Conservation (phyloP, 169 alveolate genomes). For the Besnoitia besnoiti region DNA sequence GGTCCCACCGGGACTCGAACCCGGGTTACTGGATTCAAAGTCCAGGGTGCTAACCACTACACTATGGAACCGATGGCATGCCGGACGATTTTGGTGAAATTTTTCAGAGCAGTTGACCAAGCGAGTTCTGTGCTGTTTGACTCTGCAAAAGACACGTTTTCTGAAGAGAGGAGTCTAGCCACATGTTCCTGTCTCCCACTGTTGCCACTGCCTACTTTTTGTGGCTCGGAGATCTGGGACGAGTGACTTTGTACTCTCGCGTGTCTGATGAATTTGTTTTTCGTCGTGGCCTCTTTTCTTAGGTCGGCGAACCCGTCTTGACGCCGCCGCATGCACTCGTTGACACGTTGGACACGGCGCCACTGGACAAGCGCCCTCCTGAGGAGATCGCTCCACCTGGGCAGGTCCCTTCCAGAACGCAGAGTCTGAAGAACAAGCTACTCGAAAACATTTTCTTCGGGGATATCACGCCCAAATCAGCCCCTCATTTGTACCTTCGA, state of each 20-base stretch:
- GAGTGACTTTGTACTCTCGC: too few relatives aligned
- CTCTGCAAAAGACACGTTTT: too few relatives aligned
- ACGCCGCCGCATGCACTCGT: conserved; percentile 7
- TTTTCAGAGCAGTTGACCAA: too few relatives aligned
- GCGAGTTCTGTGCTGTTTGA: too few relatives aligned
- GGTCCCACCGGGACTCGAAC: conserved; percentile 69
- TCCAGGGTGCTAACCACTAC: conserved; percentile 73
- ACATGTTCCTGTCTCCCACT: too few relatives aligned
- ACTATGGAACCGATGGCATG: conserved; percentile 65
- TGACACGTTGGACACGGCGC: not conserved
- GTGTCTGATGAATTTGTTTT: not conserved
- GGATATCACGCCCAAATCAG: conserved; percentile 7
- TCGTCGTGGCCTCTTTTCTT: not conserved
- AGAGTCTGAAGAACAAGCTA: not conserved
- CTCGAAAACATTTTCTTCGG: conserved; percentile 13
- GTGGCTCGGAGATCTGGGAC: too few relatives aligned
- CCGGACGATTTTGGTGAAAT: too few relatives aligned
- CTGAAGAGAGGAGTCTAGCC: too few relatives aligned
- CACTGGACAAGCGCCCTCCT: not conserved
- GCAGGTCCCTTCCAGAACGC: not conserved
- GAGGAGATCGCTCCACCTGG: too few relatives aligned
- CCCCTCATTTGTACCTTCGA: conserved; percentile 24
- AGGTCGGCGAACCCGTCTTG: not conserved
- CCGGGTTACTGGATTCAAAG: conserved; percentile 71
- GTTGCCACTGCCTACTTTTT: too few relatives aligned